These are phyloP conservation scores for Amesomyces nigricolor DNA, from an alignment of 2,329 filamentous ascomycete genomes.

Conservation along the genomic window DNA sequence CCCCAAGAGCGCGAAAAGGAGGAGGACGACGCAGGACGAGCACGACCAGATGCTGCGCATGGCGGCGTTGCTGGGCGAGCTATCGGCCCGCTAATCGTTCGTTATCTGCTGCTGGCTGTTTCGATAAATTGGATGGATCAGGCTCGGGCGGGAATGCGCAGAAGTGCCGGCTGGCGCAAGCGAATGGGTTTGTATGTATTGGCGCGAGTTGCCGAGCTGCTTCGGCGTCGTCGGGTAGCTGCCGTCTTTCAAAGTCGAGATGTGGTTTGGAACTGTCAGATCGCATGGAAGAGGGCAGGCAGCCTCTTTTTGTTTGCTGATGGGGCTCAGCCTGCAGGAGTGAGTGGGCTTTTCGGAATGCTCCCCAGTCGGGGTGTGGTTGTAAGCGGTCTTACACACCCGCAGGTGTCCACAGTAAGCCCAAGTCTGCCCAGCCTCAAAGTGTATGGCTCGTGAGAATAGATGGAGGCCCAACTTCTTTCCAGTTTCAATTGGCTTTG, in stretches of 20 bases:
- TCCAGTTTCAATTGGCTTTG: neutral
- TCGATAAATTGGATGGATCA: slow-evolving; percentile 7
- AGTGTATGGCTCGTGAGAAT: slow-evolving; percentile 6
- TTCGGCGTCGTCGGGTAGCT: neutral
- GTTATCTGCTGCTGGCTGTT: slow-evolving; percentile 5
- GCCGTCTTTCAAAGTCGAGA: neutral
- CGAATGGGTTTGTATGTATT: neutral
- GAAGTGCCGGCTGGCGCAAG: neutral
- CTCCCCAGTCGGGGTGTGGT: neutral
- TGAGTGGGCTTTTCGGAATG: neutral
- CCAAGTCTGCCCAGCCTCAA: neutral
- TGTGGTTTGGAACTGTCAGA: neutral
- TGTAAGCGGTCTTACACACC: slow-evolving; percentile 10
- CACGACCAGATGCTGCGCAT: slow-evolving; percentile 28
- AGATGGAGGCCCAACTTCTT: neutral
- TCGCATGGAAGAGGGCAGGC: slow-evolving; percentile 14
- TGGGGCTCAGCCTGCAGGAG: neutral
- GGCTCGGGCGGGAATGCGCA: slow-evolving; percentile 1
- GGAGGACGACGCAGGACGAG: slow-evolving; percentile 25
- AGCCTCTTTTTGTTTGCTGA: slow-evolving; percentile 20
- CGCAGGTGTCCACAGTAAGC: neutral
- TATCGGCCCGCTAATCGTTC: slow-evolving; percentile 13
- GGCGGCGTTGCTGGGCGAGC: slow-evolving; percentile 11
- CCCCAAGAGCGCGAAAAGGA: slow-evolving; percentile 24
- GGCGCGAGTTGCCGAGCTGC: neutral